Conservation (phyloP, 2,329 filamentous ascomycete species). For the Colletotrichum eleusines region DNA sequence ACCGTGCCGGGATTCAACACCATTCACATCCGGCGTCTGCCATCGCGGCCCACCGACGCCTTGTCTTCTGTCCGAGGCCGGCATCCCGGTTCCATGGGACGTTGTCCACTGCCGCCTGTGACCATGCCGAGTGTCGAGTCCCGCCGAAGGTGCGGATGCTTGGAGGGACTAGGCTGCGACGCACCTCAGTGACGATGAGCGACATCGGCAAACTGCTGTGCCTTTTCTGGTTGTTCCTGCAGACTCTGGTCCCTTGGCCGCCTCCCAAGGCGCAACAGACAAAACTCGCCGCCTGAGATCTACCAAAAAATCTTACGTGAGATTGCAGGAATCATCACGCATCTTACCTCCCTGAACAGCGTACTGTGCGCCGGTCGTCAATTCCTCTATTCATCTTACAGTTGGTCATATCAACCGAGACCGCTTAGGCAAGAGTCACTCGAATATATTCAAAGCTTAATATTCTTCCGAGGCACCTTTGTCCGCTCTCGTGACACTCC, state of each 20-base stretch:
- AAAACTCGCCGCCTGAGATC: conserved; percentile 1
- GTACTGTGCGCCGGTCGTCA: not conserved
- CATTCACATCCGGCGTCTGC: not conserved
- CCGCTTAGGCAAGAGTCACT: conserved; percentile 1
- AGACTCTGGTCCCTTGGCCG: not conserved
- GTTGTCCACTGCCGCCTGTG: not conserved
- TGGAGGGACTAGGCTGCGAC: not conserved
- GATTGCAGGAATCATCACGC: not conserved
- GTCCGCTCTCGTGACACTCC: not conserved
- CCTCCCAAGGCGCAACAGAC: not conserved
- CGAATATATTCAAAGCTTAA: conserved; percentile 11
- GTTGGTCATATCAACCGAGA: not conserved
- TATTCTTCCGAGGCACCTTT: conserved; percentile 21
- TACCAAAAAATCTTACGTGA: conserved; percentile 1
- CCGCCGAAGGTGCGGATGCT: not conserved
- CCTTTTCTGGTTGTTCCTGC: not conserved
- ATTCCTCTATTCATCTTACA: not conserved
- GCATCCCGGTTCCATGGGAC: not conserved
- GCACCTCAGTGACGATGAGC: not conserved
- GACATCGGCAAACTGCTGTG: not conserved
- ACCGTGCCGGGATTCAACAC: not conserved
- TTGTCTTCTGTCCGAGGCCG: not conserved
- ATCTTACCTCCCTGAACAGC: too few species aligned
- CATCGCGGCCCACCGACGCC: not conserved
- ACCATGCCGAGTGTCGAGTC: not conserved